Base-by-base conservation (phyloP, 495 filamentous ascomycete species). In the Penicillium silybi region DNA sequence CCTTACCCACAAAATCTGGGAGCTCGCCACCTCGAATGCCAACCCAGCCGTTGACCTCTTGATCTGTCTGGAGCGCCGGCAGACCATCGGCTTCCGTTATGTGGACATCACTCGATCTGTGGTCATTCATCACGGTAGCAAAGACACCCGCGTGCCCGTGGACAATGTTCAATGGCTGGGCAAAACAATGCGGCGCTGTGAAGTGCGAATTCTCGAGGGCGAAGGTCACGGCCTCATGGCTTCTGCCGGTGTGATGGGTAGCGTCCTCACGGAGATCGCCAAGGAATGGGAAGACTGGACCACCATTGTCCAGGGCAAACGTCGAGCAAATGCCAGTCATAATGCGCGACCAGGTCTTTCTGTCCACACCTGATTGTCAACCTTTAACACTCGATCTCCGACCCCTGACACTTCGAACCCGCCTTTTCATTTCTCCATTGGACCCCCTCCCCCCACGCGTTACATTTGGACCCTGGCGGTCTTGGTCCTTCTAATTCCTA, bases 191-290 rank as follows among this genome's bases (percentile, higher is more conserved):
- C 80, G 86, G 20, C 79, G 87, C 37, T 95, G 91, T 62, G 93
- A 97, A 67, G 90, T 99, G 16, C 77, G 93, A 10, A 80, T 97
- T 6, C 74, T 99, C 11, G 88, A 96, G 54, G 90, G 89, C 6
- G 93, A 99, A 66, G 91, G 90, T 4, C 93, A 99, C 62, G 95
- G 95, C 0, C 70, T 99, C 37, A 99, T 99, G 93, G 93, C 95
- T 0, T 92, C 87, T 45, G 92, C 93, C 7, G 69, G 72, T 16
- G 92, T 99, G 19, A 97, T 99, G 95, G 87, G 89, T 20, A 83
- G 84, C 46, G 87, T 97, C 18, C 66, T 98, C 56, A 95, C 89
- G 68, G 93, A 98, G 68, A 93, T 98, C 59, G 87, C 88, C 27
- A 80, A 80, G 39, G 95, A 98, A 64, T 97, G 92, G 95, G 90